Evolutionary conservation across 1,139 yeast genomes (phyloP).

Genomic region (Taiozyma sp.): DNA sequence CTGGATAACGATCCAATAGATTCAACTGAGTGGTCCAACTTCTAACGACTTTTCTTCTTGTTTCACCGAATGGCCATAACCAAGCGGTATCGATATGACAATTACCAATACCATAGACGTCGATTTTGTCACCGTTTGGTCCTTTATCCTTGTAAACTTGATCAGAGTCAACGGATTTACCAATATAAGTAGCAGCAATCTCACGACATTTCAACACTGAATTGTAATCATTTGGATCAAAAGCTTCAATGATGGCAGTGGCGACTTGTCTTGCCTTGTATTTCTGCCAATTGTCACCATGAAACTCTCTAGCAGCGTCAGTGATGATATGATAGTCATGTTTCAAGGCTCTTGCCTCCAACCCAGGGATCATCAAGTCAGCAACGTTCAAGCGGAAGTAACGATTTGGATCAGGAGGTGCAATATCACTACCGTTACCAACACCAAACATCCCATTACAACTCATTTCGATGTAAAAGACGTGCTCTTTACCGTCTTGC

Average conservation of each 20-base stretch:
- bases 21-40: slow-evolving; percentile 95
- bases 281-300: slow-evolving; percentile 74
- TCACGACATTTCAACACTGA: slow-evolving; percentile 59
- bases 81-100: slow-evolving; percentile 98
- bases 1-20: slow-evolving; percentile 83
- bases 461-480: slow-evolving; percentile 80
- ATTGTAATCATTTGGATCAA: slow-evolving; percentile 50
- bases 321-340: slow-evolving; percentile 86
- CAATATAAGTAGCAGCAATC: slow-evolving; percentile 62
- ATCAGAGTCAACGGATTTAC: slow-evolving; percentile 56
- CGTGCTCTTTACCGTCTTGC: slow-evolving; percentile 38
- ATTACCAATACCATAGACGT: slow-evolving; percentile 83
- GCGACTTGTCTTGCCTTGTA: slow-evolving; percentile 76
- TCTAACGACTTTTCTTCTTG: slow-evolving; percentile 84
- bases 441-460: slow-evolving; percentile 96
- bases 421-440: slow-evolving; percentile 56
- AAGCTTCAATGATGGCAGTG: slow-evolving; percentile 75
- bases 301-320: slow-evolving; percentile 87
- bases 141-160: slow-evolving; percentile 44
- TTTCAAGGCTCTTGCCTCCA: slow-evolving; percentile 71
- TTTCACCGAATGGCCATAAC: slow-evolving; percentile 98
- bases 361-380: slow-evolving; percentile 77
- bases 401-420: slow-evolving; percentile 65
- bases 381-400: slow-evolving; percentile 64
- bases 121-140: slow-evolving; percentile 26